These are phyloP conservation scores for Lactarius tabidus DNA, from an alignment of 768 basidiomycete species.

Conservation along the genomic window DNA sequence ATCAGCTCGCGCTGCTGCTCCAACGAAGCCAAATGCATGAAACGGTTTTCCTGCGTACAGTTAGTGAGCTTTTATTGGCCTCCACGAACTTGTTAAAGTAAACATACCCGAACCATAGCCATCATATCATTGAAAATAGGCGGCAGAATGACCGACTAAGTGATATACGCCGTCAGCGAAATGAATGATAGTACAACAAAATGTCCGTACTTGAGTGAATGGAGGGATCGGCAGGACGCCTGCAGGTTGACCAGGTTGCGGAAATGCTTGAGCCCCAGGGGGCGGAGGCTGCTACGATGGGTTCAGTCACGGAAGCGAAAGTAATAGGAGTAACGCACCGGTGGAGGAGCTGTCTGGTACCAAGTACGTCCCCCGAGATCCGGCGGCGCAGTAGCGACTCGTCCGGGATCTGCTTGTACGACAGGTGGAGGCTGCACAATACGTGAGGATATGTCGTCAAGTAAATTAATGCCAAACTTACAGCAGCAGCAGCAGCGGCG, in stretches of 20 bases:
- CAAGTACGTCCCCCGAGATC: not conserved
- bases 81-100: slow-evolving; percentile 1
- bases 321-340: not conserved
- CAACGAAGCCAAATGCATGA: slow-evolving; percentile 67
- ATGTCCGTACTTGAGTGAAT: slow-evolving; percentile 27
- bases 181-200: not conserved
- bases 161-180: slow-evolving; percentile 2
- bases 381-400: slow-evolving; percentile 5
- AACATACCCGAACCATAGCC: slow-evolving; percentile 58
- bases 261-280: not conserved
- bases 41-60: slow-evolving; percentile 60
- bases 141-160: slow-evolving; percentile 57
- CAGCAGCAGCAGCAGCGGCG: not conserved
- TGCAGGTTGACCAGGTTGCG: not conserved
- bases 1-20: slow-evolving; percentile 78
- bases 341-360: not conserved
- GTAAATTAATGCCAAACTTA: not conserved
- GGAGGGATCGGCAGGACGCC: slow-evolving; percentile 11
- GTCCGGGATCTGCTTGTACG: not conserved
- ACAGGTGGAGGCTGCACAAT: slow-evolving; percentile 2
- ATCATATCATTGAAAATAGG: slow-evolving; percentile 63
- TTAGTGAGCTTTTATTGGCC: slow-evolving; percentile 8
- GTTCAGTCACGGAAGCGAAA: not conserved
- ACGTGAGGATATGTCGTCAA: not conserved
- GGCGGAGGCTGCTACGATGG: slow-evolving; percentile 2